These are phyloP conservation scores for Penicillium manginii DNA, from an alignment of 495 filamentous ascomycete species.

Conservation along the genomic window DNA sequence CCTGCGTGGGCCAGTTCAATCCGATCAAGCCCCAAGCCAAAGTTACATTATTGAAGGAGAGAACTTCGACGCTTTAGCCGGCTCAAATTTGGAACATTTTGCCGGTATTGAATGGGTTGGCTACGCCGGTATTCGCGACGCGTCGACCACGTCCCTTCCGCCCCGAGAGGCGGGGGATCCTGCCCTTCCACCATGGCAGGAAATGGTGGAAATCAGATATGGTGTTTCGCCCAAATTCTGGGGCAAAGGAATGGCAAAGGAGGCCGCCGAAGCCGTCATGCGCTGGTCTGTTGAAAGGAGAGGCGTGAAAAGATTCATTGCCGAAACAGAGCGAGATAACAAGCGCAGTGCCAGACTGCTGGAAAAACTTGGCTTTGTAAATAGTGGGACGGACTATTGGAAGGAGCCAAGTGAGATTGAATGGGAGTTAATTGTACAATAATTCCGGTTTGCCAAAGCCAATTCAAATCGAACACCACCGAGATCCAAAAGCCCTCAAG, in stretches of 20 bases:
- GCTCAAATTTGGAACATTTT: not conserved
- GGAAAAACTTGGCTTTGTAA: constrained; percentile 28
- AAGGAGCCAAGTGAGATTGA: constrained; percentile 31
- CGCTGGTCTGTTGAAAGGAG: constrained; percentile 21
- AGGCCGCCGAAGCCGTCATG: constrained; percentile 27
- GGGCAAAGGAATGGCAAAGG: constrained; percentile 27
- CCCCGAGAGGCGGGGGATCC: constrained; percentile 18
- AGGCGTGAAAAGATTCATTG: constrained; percentile 33
- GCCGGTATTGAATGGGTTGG: constrained; percentile 27
- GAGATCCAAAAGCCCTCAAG: too few relatives aligned
- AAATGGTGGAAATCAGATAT: constrained; percentile 34
- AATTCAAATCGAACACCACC: too few relatives aligned
- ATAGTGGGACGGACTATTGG: constrained; percentile 33
- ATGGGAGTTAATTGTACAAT: constrained; percentile 20
- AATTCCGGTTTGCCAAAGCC: too few relatives aligned
- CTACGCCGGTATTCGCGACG: constrained; percentile 34
- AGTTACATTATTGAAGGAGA: constrained; percentile 4
- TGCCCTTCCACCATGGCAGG: constrained; percentile 24
- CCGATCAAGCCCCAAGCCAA: not conserved
- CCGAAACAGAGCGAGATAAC: constrained; percentile 32
- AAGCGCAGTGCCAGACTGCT: constrained; percentile 23
- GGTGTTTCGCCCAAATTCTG: constrained; percentile 26
- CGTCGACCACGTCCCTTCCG: constrained; percentile 28
- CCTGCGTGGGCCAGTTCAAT: constrained; percentile 7
- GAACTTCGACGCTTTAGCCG: constrained; percentile 1